phyloP scores from a whole-genome alignment of 2,329 filamentous ascomycete species.

The Falciphora oryzae region DNA sequence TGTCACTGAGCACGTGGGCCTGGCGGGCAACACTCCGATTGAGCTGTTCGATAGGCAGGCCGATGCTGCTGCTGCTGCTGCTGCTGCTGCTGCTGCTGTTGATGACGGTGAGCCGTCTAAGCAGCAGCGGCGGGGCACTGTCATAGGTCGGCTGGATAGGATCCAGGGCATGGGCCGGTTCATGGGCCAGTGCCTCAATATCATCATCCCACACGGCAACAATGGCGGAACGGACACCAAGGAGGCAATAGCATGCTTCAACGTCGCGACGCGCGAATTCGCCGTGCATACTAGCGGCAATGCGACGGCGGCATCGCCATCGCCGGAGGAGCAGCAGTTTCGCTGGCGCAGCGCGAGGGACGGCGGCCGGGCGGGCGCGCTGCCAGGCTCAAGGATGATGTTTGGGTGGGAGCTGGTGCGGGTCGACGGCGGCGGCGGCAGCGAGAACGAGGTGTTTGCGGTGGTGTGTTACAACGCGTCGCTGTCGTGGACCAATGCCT shows the following conservation, averaged over 20 bases:
- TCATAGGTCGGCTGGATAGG: neutral
- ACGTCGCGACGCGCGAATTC: neutral
- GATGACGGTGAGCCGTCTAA: neutral
- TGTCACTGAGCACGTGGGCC: slow-evolving; percentile 15
- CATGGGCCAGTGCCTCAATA: slow-evolving; percentile 9
- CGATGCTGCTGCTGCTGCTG: slow-evolving; percentile 10
- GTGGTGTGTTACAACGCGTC: slow-evolving; percentile 16
- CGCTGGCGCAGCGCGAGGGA: slow-evolving; percentile 21
- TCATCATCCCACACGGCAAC: slow-evolving; percentile 10
- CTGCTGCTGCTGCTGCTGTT: slow-evolving; percentile 12
- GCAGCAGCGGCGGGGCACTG: neutral
- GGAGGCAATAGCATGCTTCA: slow-evolving; percentile 2
- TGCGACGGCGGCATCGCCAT: slow-evolving; percentile 11
- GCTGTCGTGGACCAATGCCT: slow-evolving; percentile 17
- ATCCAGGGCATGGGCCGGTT: slow-evolving; percentile 10
- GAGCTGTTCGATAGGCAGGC: slow-evolving; percentile 16
- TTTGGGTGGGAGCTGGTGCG: slow-evolving; percentile 22
- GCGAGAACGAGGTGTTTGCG: slow-evolving; percentile 20
- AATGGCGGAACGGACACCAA: no score
- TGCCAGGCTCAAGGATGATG: slow-evolving; percentile 10
- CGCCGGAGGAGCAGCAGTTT: slow-evolving; percentile 16
- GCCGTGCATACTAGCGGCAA: neutral
- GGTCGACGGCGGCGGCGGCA: slow-evolving; percentile 13
- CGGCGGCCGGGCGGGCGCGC: slow-evolving; percentile 14
- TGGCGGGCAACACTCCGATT: slow-evolving; percentile 14